Conservation (phyloP, 106 monocot species). For the Dendrobium officinale region DNA sequence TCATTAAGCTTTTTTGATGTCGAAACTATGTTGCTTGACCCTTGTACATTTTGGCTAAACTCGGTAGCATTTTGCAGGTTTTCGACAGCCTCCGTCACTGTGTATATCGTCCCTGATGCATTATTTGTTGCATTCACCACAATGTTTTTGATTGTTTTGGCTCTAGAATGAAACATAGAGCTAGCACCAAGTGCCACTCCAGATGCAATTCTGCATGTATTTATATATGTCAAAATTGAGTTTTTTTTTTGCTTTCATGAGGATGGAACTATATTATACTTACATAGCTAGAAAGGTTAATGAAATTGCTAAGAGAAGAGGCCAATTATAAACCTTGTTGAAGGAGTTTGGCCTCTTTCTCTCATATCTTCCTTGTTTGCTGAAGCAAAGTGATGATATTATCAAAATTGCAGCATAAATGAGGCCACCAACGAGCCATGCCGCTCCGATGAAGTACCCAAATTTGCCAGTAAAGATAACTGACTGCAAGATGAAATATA, state of each 20-base stretch:
- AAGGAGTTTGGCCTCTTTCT: slow-evolving; percentile 16
- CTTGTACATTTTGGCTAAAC: slow-evolving; percentile 13
- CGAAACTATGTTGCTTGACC: slow-evolving; percentile 26
- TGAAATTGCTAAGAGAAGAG: slow-evolving; percentile 22
- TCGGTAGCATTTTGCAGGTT: slow-evolving; percentile 40
- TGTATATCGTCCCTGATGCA: slow-evolving; percentile 64
- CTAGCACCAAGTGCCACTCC: slow-evolving; percentile 54
- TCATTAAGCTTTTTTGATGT: slow-evolving; percentile 37
- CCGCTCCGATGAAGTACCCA: slow-evolving; percentile 56
- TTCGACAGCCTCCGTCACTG: slow-evolving; percentile 46
- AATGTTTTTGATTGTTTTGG: slow-evolving; percentile 42
- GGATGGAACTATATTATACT: slow-evolving; percentile 11
- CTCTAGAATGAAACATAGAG: slow-evolving; percentile 56
- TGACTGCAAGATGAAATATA: slow-evolving; percentile 49
- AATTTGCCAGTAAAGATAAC: slow-evolving; percentile 71
- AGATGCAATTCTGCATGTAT: slow-evolving; percentile 52
- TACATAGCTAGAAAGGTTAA: slow-evolving; percentile 63
- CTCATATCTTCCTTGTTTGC: slow-evolving; percentile 13
- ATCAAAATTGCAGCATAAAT: slow-evolving; percentile 23
- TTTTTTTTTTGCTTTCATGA: background rate
- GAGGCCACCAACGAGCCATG: slow-evolving; percentile 58
- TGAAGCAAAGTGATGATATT: slow-evolving; percentile 18
- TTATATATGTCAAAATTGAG: background rate
- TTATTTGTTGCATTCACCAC: slow-evolving; percentile 42
- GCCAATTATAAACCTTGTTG: slow-evolving; percentile 23